These are phyloP conservation scores for Boletus vermiculosoides DNA, from an alignment of 768 basidiomycete species.

Conservation along the genomic window DNA sequence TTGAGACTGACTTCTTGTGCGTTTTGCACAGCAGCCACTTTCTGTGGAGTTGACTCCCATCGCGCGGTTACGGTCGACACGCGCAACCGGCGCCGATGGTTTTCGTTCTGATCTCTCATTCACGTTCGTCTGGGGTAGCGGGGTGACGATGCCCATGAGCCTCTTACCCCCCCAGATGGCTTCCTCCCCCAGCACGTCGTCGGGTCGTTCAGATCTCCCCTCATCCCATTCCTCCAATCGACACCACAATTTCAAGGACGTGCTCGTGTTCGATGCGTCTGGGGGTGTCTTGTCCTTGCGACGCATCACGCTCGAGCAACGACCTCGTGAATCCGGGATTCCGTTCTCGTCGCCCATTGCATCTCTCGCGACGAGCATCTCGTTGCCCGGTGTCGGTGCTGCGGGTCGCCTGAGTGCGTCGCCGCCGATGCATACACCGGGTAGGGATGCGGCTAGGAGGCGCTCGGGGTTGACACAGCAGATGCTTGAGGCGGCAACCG, in stretches of 20 bases:
- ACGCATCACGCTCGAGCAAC: conserved; percentile 48
- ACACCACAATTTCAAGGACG: conserved; percentile 57
- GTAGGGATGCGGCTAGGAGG: conserved; percentile 27
- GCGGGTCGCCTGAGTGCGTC: conserved; percentile 38
- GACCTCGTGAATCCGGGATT: conserved; percentile 21
- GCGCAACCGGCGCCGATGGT: conserved; percentile 30
- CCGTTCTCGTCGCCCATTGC: conserved; percentile 28
- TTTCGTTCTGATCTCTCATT: conserved; percentile 49
- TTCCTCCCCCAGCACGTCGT: conserved; percentile 29
- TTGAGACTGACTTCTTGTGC: not conserved
- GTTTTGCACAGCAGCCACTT: conserved; percentile 42
- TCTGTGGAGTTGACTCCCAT: conserved; percentile 57
- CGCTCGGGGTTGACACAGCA: conserved; percentile 35
- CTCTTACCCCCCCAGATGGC: conserved; percentile 35
- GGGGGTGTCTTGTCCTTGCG: conserved; percentile 56
- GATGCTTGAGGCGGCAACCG: conserved; percentile 36
- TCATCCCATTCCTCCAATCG: conserved; percentile 31
- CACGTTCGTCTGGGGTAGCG: conserved; percentile 44
- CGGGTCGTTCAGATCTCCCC: conserved; percentile 30
- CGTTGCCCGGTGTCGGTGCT: conserved; percentile 54
- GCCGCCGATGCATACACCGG: conserved; percentile 17
- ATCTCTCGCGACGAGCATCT: conserved; percentile 54
- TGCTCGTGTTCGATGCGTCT: conserved; percentile 64
- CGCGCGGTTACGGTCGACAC: conserved; percentile 47
- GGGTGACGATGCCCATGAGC: conserved; percentile 37